Conservation (phyloP, 2,329 filamentous ascomycete species). For the Pyrenophora tritici-repentis region DNA sequence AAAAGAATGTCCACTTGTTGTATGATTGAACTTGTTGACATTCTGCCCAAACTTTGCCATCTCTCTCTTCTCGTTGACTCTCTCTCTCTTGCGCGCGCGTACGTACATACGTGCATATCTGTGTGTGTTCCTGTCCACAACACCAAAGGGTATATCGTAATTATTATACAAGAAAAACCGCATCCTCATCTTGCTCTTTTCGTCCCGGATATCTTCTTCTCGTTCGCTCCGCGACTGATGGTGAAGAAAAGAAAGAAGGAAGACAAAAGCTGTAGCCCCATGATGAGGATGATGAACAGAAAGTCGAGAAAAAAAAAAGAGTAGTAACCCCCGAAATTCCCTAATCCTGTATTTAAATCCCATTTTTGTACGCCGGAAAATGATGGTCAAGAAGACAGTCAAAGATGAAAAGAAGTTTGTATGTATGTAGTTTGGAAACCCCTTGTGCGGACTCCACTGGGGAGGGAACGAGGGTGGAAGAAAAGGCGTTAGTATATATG, state of each 20-base stretch:
- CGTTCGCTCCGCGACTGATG: background rate
- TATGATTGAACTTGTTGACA: no score
- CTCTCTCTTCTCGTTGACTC: no score
- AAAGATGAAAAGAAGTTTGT: background rate
- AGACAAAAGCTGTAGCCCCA: no score
- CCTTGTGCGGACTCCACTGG: background rate
- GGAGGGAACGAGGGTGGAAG: no score
- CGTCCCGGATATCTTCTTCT: no score
- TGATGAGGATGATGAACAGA: no score
- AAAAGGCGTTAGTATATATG: no score
- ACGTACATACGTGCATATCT: no score
- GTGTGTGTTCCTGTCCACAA: slow-evolving; percentile 8
- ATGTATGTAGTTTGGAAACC: background rate
- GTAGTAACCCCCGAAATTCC: background rate
- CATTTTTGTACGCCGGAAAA: slow-evolving; percentile 9
- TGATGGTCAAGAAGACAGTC: background rate
- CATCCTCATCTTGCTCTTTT: no score
- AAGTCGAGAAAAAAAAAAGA: background rate
- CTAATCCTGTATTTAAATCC: no score
- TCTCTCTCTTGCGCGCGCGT: no score
- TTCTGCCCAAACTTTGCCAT: no score
- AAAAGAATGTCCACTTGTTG: background rate
- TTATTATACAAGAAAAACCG: slow-evolving; percentile 25
- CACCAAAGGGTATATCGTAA: slow-evolving; percentile 30
- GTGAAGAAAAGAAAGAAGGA: background rate